phyloP scores from a whole-genome alignment of 2,329 filamentous ascomycete genomes.

The Ophiostoma piceae region DNA sequence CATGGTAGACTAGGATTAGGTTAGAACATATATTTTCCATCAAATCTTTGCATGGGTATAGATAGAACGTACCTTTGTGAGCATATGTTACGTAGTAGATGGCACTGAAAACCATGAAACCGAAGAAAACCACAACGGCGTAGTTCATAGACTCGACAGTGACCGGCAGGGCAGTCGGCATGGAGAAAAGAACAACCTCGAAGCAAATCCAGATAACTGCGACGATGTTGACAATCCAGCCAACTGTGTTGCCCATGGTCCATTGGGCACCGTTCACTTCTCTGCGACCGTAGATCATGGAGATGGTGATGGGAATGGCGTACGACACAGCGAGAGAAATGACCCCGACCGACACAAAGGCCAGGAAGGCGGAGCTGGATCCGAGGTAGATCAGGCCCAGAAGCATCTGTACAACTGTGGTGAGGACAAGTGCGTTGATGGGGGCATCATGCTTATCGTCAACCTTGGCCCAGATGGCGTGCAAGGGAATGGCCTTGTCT shows the following conservation, averaged over 20 bases:
- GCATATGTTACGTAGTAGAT: conserved; percentile 59
- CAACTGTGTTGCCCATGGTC: conserved; percentile 14
- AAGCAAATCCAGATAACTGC: conserved; percentile 56
- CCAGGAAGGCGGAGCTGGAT: conserved; percentile 42
- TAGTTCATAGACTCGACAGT: conserved; percentile 62
- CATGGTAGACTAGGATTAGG: background rate
- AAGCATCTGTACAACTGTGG: conserved; percentile 36
- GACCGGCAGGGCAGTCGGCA: conserved; percentile 61
- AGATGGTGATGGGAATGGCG: conserved; percentile 38
- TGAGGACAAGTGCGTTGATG: conserved; percentile 30
- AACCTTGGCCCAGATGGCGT: conserved; percentile 36
- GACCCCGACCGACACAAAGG: conserved; percentile 36
- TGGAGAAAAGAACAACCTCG: conserved; percentile 68
- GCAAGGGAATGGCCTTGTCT: conserved; percentile 40
- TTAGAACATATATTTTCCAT: background rate
- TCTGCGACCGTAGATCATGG: conserved; percentile 37
- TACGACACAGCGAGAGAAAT: conserved; percentile 45
- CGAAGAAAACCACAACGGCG: conserved; percentile 67
- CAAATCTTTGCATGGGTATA: background rate
- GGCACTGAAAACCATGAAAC: conserved; percentile 55
- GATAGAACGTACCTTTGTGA: conserved; percentile 15
- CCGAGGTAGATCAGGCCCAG: conserved; percentile 42
- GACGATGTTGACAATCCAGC: conserved; percentile 22
- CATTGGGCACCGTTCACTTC: conserved; percentile 38
- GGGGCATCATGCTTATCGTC: conserved; percentile 36